These are phyloP conservation scores for Fomitopsis palustris DNA, from an alignment of 1,284 basidiomycete genomes.

Conservation along the genomic window DNA sequence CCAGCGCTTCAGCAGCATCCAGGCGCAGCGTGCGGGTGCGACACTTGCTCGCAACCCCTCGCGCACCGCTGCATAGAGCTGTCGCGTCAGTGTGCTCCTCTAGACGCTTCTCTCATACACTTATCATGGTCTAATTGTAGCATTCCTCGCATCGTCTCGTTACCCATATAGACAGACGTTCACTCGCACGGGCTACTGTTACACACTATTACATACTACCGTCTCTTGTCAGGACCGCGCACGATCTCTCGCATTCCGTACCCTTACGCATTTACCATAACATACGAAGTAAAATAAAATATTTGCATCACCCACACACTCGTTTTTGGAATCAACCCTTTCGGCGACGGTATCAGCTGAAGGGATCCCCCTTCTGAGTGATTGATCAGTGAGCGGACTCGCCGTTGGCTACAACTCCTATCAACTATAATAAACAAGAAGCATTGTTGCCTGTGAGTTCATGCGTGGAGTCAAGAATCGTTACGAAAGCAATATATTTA, in stretches of 20 bases:
- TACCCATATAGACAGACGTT: conserved; percentile 2
- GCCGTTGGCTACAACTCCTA: too few relatives aligned
- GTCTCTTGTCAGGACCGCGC: neutral
- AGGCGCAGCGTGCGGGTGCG: conserved; percentile 73
- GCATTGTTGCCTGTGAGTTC: too few relatives aligned
- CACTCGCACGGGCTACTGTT: neutral
- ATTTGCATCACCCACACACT: neutral
- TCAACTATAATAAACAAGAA: too few relatives aligned
- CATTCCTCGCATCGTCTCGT: conserved; percentile 1
- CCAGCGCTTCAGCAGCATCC: conserved; percentile 80
- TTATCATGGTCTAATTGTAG: neutral
- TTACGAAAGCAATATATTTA: conserved; percentile 1
- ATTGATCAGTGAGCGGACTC: too few relatives aligned
- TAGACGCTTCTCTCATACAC: neutral
- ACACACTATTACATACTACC: neutral
- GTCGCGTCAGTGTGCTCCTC: neutral
- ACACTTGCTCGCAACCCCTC: conserved; percentile 78
- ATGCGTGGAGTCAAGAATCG: neutral
- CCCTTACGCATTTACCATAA: neutral
- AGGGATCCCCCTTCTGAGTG: too few relatives aligned
- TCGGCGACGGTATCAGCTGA: too few relatives aligned
- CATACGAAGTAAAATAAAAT: neutral
- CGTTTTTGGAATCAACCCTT: neutral
- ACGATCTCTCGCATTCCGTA: conserved; percentile 1
- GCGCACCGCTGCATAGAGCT: conserved; percentile 40